Percentiles rank a stretch among this genome's conserved stretches.
phyloP scores from a whole-genome alignment of 768 basidiomycete species.

The Rhizopogon roseolus region DNA sequence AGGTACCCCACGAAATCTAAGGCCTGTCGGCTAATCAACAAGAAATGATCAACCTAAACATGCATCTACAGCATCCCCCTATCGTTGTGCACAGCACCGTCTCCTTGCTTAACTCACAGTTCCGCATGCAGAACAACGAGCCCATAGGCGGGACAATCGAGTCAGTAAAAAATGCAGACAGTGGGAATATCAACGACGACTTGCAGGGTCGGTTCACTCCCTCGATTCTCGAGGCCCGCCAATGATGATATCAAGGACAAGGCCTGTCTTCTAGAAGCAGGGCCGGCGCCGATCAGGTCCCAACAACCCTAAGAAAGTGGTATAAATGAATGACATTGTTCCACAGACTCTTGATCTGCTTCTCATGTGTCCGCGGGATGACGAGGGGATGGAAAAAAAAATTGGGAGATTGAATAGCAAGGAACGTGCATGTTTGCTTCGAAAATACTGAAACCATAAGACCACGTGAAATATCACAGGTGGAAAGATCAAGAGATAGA shows the following conservation, averaged over 20 bases:
- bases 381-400: constrained; percentile 7
- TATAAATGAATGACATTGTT: constrained; percentile 3
- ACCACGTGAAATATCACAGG: constrained; percentile 13
- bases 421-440: constrained; percentile 24
- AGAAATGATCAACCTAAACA: background rate
- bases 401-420: constrained; percentile 19
- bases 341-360: background rate
- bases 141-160: constrained; percentile 6
- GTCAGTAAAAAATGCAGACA: background rate
- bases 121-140: background rate
- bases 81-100: constrained; percentile 9
- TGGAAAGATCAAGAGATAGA: constrained; percentile 13
- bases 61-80: background rate
- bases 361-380: background rate
- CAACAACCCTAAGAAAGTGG: background rate
- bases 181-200: constrained; percentile 9
- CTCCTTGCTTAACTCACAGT: background rate
- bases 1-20: too few relatives aligned
- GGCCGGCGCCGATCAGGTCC: background rate
- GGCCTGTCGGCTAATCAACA: constrained; percentile 16
- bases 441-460: constrained; percentile 9
- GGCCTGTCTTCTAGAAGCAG: background rate
- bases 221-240: background rate
- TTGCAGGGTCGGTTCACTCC: constrained; percentile 3
- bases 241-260: constrained; percentile 1